Percentiles rank a stretch among this genome's conserved stretches.
Evolutionary conservation across 139 green algal species (phyloP).

Genomic region (Medakamo hakoo): DNA sequence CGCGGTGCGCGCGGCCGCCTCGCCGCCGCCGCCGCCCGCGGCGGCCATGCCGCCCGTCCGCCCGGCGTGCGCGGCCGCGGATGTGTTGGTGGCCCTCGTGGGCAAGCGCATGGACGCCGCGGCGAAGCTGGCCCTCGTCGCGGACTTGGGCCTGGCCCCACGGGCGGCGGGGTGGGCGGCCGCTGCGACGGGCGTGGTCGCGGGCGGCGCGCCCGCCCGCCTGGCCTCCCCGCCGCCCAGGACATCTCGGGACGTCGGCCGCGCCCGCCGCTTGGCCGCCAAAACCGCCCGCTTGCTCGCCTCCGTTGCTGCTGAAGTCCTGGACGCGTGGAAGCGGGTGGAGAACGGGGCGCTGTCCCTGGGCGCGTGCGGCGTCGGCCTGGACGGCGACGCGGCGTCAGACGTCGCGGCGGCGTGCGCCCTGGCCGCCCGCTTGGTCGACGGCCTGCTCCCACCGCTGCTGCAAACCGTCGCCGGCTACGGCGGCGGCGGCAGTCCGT

Average conservation of each 20-base stretch:
- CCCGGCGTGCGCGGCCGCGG: constrained; percentile 32
- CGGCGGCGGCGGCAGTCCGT: neutral
- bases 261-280: neutral
- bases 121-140: constrained; percentile 61
- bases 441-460: constrained; percentile 28
- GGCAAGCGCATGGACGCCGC: constrained; percentile 74
- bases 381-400: constrained; percentile 35
- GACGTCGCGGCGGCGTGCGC: constrained; percentile 30
- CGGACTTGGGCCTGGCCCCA: constrained; percentile 43
- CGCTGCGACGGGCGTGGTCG: too few relatives aligned
- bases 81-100: constrained; percentile 59
- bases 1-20: neutral
- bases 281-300: constrained; percentile 34
- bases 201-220: neutral
- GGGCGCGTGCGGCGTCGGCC: constrained; percentile 38
- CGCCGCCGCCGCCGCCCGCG: neutral
- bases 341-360: constrained; percentile 68
- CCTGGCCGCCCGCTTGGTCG: constrained; percentile 23
- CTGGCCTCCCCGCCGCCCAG: neutral
- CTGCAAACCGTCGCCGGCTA: constrained; percentile 13
- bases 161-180: neutral
- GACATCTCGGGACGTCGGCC: neutral
- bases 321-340: constrained; percentile 66
- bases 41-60: constrained; percentile 1
- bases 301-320: constrained; percentile 52